These are phyloP conservation scores for Lactarius deliciosus DNA, from an alignment of 768 basidiomycete species.

Conservation along the genomic window DNA sequence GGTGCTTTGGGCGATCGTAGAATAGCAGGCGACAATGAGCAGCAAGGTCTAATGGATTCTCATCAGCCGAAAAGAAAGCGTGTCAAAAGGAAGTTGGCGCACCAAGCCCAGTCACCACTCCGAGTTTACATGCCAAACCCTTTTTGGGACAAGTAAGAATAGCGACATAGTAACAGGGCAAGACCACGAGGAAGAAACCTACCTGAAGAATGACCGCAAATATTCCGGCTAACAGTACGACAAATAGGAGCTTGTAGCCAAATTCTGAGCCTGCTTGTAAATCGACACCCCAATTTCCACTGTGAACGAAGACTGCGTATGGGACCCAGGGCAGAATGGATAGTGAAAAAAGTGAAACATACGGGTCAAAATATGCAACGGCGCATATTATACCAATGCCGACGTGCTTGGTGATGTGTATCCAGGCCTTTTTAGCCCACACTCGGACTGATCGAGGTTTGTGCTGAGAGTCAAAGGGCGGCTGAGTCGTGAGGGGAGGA, in stretches of 20 bases:
- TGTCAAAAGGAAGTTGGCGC: conserved; percentile 29
- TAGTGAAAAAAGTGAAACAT: conserved; percentile 35
- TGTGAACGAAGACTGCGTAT: conserved; percentile 36
- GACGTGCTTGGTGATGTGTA: conserved; percentile 61
- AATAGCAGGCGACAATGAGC: conserved; percentile 50
- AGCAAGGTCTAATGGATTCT: conserved; percentile 42
- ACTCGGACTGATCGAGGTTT: not conserved
- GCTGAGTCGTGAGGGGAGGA: not conserved
- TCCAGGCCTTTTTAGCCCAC: conserved; percentile 27
- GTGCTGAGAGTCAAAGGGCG: conserved; percentile 6
- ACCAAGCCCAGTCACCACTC: conserved; percentile 82
- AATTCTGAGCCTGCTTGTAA: conserved; percentile 82
- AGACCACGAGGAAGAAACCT: not conserved
- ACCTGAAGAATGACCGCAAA: conserved; percentile 85
- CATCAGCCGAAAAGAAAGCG: not conserved
- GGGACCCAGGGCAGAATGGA: conserved; percentile 4
- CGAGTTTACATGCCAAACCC: conserved; percentile 78
- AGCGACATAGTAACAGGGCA: conserved; percentile 4
- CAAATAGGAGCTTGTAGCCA: conserved; percentile 78
- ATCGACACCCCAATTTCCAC: conserved; percentile 88
- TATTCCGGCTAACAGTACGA: conserved; percentile 78
- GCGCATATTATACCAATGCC: conserved; percentile 87
- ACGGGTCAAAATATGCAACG: conserved; percentile 90
- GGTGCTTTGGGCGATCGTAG: conserved; percentile 44
- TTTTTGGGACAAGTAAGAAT: conserved; percentile 39